A percentile compares a stretch with the other conserved stretches of the same genome.
These are phyloP conservation scores for Aspergillus novoparasiticus DNA, from an alignment of 2,329 filamentous ascomycete genomes.

Conservation along the genomic window DNA sequence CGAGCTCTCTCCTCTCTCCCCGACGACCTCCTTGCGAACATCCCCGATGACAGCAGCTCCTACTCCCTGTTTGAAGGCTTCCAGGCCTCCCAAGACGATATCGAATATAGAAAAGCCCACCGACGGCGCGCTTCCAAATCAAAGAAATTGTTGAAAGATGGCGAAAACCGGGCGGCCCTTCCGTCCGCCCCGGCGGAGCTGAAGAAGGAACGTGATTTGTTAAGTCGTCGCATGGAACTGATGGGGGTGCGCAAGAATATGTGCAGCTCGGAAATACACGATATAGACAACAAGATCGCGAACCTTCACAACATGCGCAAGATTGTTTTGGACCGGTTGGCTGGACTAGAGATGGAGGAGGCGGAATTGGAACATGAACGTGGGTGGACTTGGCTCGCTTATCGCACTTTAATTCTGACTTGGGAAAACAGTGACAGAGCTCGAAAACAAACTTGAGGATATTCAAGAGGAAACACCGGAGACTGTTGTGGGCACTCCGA, in stretches of 20 bases:
- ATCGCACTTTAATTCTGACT: constrained; percentile 8
- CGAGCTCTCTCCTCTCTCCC: constrained; percentile 85
- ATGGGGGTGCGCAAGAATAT: constrained; percentile 93
- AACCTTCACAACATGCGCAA: constrained; percentile 91
- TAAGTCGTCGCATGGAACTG: constrained; percentile 88
- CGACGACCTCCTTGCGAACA: constrained; percentile 85
- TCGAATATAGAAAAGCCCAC: constrained; percentile 67
- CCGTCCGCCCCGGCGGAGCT: constrained; percentile 72
- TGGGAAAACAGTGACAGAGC: constrained; percentile 51
- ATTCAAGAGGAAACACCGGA: constrained; percentile 55
- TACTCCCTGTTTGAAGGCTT: constrained; percentile 98
- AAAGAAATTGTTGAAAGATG: constrained; percentile 69
- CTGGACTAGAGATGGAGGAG: constrained; percentile 87
- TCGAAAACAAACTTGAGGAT: constrained; percentile 65
- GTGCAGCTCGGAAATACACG: constrained; percentile 92
- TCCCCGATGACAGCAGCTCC: constrained; percentile 80
- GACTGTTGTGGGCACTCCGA: constrained; percentile 36
- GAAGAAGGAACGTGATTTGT: constrained; percentile 74
- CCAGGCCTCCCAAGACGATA: constrained; percentile 71
- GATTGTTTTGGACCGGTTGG: constrained; percentile 85
- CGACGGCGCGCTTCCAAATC: constrained; percentile 71
- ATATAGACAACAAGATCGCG: constrained; percentile 95
- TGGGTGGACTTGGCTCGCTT: constrained; percentile 47
- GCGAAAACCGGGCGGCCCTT: constrained; percentile 57
- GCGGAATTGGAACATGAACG: constrained; percentile 84